phyloP scores from a whole-genome alignment of 352 stramenopile genomes.

The Phytopythium delawarense region DNA sequence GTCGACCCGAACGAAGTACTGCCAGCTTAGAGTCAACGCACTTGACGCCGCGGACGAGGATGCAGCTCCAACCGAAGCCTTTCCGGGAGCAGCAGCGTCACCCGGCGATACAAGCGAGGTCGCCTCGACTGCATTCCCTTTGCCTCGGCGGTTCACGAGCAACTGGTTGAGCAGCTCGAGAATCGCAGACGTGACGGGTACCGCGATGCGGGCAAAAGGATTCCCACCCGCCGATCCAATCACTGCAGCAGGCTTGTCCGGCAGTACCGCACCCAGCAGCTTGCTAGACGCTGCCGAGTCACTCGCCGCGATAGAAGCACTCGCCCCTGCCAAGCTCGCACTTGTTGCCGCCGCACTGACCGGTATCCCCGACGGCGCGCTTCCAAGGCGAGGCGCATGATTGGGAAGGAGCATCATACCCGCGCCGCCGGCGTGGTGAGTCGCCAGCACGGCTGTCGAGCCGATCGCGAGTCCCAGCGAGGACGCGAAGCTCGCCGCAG shows the following conservation, averaged over 20 bases:
- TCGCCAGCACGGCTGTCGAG: not conserved
- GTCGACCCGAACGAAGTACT: slow-evolving; percentile 30
- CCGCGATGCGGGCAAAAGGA: not conserved
- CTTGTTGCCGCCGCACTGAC: not conserved
- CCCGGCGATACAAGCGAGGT: not conserved
- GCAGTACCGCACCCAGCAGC: not conserved
- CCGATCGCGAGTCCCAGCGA: slow-evolving; percentile 2
- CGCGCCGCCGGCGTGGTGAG: not conserved
- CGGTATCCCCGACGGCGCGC: not conserved
- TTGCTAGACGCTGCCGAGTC: slow-evolving; percentile 7
- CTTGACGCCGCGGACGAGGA: not conserved
- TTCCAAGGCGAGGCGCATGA: not conserved
- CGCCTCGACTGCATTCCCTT: not conserved
- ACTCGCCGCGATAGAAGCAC: not conserved
- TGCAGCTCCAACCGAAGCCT: not conserved
- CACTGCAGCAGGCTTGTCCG: not conserved
- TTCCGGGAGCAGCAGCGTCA: not conserved
- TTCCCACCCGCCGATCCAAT: not conserved
- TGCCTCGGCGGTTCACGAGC: slow-evolving; percentile 13
- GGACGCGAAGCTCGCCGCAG: slow-evolving; percentile 1
- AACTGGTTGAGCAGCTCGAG: slow-evolving; percentile 42
- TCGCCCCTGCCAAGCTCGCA: not conserved
- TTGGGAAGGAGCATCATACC: slow-evolving; percentile 8
- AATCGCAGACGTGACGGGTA: slow-evolving; percentile 9
- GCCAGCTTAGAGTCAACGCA: slow-evolving; percentile 14